A percentile compares a stretch with the other conserved stretches of the same genome.
phyloP scores from a whole-genome alignment of 2,329 filamentous ascomycete species.

The Leptographium radiaticola region DNA sequence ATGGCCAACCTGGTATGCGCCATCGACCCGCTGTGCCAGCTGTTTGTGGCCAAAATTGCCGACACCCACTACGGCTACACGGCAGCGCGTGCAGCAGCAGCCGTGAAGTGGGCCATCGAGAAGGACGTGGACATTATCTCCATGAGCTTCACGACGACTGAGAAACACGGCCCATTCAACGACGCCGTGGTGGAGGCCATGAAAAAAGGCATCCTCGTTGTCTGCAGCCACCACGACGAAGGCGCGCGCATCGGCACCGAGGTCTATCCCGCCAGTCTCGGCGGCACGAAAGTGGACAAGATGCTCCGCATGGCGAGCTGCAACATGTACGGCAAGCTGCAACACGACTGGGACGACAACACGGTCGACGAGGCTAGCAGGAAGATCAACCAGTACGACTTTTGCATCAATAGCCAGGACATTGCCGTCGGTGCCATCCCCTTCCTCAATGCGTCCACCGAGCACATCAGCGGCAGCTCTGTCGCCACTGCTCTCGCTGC shows the following conservation, averaged over 20 bases:
- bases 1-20: constrained; percentile 9
- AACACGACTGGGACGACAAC: neutral
- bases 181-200: neutral
- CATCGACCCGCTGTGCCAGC: constrained; percentile 8
- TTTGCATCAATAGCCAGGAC: constrained; percentile 2
- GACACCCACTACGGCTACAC: constrained; percentile 3
- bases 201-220: neutral
- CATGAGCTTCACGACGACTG: constrained; percentile 6
- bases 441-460: constrained; percentile 3
- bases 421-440: constrained; percentile 6
- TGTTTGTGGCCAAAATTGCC: constrained; percentile 7
- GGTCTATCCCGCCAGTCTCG: neutral
- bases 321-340: constrained; percentile 6
- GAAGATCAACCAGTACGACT: constrained; percentile 4
- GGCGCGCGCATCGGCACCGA: neutral
- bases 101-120: constrained; percentile 4
- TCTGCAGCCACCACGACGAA: constrained; percentile 7
- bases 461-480: constrained; percentile 6
- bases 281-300: neutral
- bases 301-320: constrained; percentile 4
- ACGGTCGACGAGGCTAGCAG: neutral
- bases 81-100: constrained; percentile 1
- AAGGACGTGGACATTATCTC: constrained; percentile 7
- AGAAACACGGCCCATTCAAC: neutral
- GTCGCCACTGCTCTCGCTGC: constrained; percentile 7